Percentiles rank a stretch among this genome's conserved stretches.
Conservation (phyloP, 2,329 filamentous ascomycete genomes). For the Pyrenochaeta sp. region DNA sequence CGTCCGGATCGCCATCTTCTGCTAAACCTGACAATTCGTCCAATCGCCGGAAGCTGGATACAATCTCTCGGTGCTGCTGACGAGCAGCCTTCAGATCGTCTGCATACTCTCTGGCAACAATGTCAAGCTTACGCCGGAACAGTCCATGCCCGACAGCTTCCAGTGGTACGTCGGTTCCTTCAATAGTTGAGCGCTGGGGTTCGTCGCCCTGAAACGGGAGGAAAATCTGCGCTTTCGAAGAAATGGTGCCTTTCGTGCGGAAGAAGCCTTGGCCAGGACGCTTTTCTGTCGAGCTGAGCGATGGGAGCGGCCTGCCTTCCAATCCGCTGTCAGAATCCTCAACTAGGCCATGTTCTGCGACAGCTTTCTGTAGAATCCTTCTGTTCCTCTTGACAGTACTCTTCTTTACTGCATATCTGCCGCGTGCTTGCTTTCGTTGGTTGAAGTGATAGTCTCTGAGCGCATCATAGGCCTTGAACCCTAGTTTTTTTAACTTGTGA, state of each 20-base stretch:
- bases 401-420: slow-evolving; percentile 37
- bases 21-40: slow-evolving; percentile 51
- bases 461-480: slow-evolving; percentile 38
- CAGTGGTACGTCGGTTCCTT: slow-evolving; percentile 39
- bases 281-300: slow-evolving; percentile 23
- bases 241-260: slow-evolving; percentile 29
- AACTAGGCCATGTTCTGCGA: slow-evolving; percentile 22
- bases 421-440: slow-evolving; percentile 33
- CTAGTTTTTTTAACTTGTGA: slow-evolving; percentile 54
- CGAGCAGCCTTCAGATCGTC: slow-evolving; percentile 54
- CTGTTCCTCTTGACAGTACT: slow-evolving; percentile 33
- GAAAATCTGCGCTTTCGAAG: slow-evolving; percentile 34
- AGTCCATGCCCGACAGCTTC: slow-evolving; percentile 36
- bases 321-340: slow-evolving; percentile 23
- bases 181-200: slow-evolving; percentile 24
- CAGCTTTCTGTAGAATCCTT: slow-evolving; percentile 35
- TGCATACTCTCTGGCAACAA: slow-evolving; percentile 28
- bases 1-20: slow-evolving; percentile 58
- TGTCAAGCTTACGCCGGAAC: slow-evolving; percentile 38
- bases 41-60: slow-evolving; percentile 55
- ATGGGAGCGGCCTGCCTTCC: slow-evolving; percentile 21
- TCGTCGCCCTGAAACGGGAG: slow-evolving; percentile 32
- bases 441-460: slow-evolving; percentile 36
- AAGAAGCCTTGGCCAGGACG: slow-evolving; percentile 42
- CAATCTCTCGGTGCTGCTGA: slow-evolving; percentile 47